phyloP scores from a whole-genome alignment of 2,329 filamentous ascomycete species.

The Cladosporium velox region DNA sequence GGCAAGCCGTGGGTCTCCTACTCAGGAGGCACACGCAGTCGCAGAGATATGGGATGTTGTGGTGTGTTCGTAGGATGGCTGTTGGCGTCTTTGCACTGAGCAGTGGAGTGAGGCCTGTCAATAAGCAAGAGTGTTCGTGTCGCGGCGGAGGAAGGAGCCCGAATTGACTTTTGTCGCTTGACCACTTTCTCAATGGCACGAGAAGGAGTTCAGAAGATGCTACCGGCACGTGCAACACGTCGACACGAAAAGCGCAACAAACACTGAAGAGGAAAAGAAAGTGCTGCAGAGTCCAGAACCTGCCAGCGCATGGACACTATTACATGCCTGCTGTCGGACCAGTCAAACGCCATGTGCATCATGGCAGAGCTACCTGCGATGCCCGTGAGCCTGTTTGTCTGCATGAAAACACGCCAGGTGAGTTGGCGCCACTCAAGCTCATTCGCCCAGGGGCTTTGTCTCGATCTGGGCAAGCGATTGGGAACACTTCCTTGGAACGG shows the following conservation, averaged over 20 bases:
- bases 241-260: background rate
- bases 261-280: background rate
- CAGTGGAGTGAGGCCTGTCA: background rate
- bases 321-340: background rate
- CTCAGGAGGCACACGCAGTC: background rate
- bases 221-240: background rate
- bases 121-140: background rate
- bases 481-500: background rate
- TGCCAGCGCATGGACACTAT: conserved; percentile 6
- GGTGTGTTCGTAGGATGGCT: background rate
- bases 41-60: background rate
- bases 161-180: background rate
- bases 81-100: background rate
- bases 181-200: conserved; percentile 1
- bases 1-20: background rate
- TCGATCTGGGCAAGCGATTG: background rate
- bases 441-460: conserved; percentile 2
- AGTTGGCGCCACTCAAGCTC: conserved; percentile 1
- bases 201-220: background rate
- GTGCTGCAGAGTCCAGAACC: background rate
- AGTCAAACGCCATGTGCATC: conserved; percentile 15
- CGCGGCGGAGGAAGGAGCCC: background rate
- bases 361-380: background rate
- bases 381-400: conserved; percentile 9
- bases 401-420: conserved; percentile 4